Evolutionary conservation across 2,329 filamentous ascomycete species (phyloP), one percentile per base, ranked within the genome.

Genomic region (Hypomyces perniciosus): DNA sequence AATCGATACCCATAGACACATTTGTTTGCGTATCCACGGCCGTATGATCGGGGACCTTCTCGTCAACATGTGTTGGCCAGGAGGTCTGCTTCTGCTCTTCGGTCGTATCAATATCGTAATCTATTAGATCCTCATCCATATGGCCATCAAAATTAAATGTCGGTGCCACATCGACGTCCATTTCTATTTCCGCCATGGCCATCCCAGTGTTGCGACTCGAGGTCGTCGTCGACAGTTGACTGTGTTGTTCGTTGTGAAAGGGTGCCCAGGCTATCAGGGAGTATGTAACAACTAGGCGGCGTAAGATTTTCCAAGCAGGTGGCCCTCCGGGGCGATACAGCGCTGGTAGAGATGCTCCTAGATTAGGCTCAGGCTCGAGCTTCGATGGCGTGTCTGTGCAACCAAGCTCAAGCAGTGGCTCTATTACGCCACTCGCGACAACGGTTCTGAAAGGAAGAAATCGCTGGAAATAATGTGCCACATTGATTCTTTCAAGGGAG

Each of bases 61-160:
- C 50, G 20, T 51, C 48, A 7, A 38, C 39, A 29, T 54, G 48
- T n/a, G 48, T 40, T 8, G 48, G n/a, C 44, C 29, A 46, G 9
- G 20, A 40, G 6, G 42, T 35, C 27, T 51, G 44, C 5, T 39
- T 47, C 26, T 52, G 55, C 8, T 56, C 50, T 31, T 61, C 61
- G 2, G 53, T 51, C 26, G 55, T 47, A 39, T 65, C 69, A 46
- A 63, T 67, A 30, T 71, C 69, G 38, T 69, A 72, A 50, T 68
- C 64, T 45, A 71, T 68, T 27, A 69, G 55, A 50, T 72, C 69
- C 10, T 69, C 63, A 37, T 68, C 64, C 6, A 55, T 51, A 27
- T 56, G 59, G 5, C 45, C 49, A 26, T 61, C 61, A 6, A 61
- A 44, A 35, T 52, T 55, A 31, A 57, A 53, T 31, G 63, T 62